phyloP scores from a whole-genome alignment of 2,329 filamentous ascomycete species.

The Penicillium glabrum region DNA sequence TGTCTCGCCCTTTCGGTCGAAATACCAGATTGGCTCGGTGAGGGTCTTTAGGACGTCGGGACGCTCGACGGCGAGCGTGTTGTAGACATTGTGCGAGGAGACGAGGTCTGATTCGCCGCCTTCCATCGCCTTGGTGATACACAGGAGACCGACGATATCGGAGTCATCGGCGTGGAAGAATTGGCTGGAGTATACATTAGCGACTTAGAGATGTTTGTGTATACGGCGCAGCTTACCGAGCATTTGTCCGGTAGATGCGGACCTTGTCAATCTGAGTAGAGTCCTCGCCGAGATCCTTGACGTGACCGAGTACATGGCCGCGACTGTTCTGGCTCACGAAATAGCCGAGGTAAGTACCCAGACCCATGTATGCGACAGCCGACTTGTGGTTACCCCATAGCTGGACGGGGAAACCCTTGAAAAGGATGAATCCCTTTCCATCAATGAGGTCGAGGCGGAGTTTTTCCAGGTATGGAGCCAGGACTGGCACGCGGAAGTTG shows the following conservation, averaged over 20 bases:
- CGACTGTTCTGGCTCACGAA: constrained; percentile 83
- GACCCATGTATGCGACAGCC: constrained; percentile 85
- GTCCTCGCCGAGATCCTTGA: constrained; percentile 85
- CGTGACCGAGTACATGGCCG: constrained; percentile 83
- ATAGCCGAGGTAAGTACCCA: constrained; percentile 82
- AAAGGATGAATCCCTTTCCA: constrained; percentile 86
- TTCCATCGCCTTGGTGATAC: constrained; percentile 73
- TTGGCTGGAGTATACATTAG: constrained; percentile 50
- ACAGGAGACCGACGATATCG: constrained; percentile 81
- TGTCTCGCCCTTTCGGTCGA: constrained; percentile 85
- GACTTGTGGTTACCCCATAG: constrained; percentile 77
- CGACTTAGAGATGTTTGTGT: neutral
- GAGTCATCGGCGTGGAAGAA: constrained; percentile 84
- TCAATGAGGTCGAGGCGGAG: constrained; percentile 69
- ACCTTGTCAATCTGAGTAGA: constrained; percentile 78
- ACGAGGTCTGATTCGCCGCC: constrained; percentile 84
- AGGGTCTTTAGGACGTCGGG: constrained; percentile 76
- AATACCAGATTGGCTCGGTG: constrained; percentile 82
- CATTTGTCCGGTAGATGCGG: constrained; percentile 86
- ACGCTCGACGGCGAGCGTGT: constrained; percentile 70
- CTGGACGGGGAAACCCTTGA: constrained; percentile 78
- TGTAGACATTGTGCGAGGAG: constrained; percentile 78
- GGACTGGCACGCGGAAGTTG: constrained; percentile 62
- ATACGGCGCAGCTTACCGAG: constrained; percentile 48
- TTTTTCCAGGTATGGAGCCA: constrained; percentile 54